Conservation (phyloP, 2,329 filamentous ascomycete genomes). For the Purpureocillium lavendulum region DNA sequence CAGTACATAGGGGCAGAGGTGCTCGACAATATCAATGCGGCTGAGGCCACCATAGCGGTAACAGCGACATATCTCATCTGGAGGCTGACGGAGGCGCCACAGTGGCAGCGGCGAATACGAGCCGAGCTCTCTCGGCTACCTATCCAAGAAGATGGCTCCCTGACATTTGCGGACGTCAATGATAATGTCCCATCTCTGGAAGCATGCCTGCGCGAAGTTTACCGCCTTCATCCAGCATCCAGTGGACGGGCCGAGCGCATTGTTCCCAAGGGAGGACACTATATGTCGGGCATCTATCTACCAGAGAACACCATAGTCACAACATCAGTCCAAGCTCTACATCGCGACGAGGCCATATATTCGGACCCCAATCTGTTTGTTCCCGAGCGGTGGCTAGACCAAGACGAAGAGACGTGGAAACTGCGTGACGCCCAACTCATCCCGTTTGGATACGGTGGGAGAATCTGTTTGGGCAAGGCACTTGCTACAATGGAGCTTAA, state of each 20-base stretch:
- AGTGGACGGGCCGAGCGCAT: slow-evolving; percentile 7
- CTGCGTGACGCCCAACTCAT: slow-evolving; percentile 4
- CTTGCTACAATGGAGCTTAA: slow-evolving; percentile 6
- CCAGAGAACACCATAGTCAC: slow-evolving; percentile 2
- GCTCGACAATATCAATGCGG: slow-evolving; percentile 7
- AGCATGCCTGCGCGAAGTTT: slow-evolving; percentile 5
- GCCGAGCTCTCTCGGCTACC: slow-evolving; percentile 3
- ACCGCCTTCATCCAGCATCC: slow-evolving; percentile 6
- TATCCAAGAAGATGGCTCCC: slow-evolving; percentile 1
- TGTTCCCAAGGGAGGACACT: slow-evolving; percentile 3
- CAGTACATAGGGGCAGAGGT: slow-evolving; percentile 4
- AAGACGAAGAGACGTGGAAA: not conserved
- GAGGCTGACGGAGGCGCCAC: slow-evolving; percentile 3
- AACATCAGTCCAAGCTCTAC: slow-evolving; percentile 2
- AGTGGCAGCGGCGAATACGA: slow-evolving; percentile 6
- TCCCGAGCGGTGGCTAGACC: slow-evolving; percentile 5
- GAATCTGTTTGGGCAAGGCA: slow-evolving; percentile 6
- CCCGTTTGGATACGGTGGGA: slow-evolving; percentile 5
- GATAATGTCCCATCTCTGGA: slow-evolving; percentile 2
- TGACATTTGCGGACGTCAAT: slow-evolving; percentile 3
- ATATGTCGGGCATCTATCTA: slow-evolving; percentile 1
- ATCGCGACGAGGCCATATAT: slow-evolving; percentile 4
- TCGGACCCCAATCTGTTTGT: slow-evolving; percentile 2
- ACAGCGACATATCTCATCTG: slow-evolving; percentile 6
- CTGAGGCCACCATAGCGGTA: slow-evolving; percentile 4